A percentile compares a stretch with the other conserved stretches of the same genome.
phyloP scores from a whole-genome alignment of 2,329 filamentous ascomycete species.

The Colletotrichum incanum region DNA sequence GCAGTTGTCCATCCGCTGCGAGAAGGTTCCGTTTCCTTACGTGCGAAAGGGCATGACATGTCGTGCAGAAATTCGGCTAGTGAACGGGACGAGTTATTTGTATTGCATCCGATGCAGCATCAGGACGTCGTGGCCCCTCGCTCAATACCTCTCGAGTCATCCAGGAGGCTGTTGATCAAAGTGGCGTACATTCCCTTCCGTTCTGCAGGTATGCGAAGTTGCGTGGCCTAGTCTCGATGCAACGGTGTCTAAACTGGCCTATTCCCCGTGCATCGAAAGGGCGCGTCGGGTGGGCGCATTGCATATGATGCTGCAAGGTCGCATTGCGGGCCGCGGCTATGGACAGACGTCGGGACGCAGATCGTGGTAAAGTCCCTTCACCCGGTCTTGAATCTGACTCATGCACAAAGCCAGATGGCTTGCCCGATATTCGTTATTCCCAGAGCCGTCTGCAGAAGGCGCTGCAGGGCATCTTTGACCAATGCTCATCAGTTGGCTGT shows the following conservation, averaged over 20 bases:
- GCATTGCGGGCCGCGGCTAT: slow-evolving; percentile 24
- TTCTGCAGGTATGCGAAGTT: slow-evolving; percentile 10
- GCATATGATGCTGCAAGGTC: slow-evolving; percentile 21
- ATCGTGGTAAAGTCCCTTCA: background rate
- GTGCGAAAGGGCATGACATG: background rate
- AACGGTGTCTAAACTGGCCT: slow-evolving; percentile 2
- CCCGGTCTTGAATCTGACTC: background rate
- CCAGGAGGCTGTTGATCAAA: background rate
- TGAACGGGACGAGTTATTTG: slow-evolving; percentile 7
- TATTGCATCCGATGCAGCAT: slow-evolving; percentile 1
- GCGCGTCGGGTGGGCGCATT: background rate
- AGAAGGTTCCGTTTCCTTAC: background rate
- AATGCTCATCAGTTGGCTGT: background rate
- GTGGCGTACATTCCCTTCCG: background rate
- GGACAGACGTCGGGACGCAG: slow-evolving; percentile 9
- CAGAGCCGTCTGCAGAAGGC: background rate
- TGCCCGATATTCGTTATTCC: background rate
- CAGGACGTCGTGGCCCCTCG: background rate
- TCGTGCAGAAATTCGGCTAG: background rate
- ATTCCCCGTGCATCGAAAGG: slow-evolving; percentile 1
- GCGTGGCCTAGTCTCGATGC: slow-evolving; percentile 3
- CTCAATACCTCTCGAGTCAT: background rate
- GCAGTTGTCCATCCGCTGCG: slow-evolving; percentile 1
- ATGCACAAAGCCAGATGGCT: background rate
- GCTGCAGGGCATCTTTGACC: background rate